phyloP scores from a whole-genome alignment of 106 monocot genomes.

The Allium sativum region DNA sequence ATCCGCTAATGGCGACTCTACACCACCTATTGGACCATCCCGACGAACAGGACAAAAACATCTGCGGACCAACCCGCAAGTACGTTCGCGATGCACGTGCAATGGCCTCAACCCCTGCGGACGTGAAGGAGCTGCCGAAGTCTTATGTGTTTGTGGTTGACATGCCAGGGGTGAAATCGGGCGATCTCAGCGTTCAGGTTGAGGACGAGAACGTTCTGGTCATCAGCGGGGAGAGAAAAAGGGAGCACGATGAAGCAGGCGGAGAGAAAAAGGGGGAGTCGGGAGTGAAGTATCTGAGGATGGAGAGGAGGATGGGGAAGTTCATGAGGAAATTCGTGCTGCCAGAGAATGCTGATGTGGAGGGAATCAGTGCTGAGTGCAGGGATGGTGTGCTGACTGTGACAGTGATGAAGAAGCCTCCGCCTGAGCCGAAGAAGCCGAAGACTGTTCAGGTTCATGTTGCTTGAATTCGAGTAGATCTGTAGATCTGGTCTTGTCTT shows the following conservation, averaged over 20 bases:
- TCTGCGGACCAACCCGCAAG: constrained; percentile 10
- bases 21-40: constrained; percentile 50
- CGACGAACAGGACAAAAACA: constrained; percentile 37
- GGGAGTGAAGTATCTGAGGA: constrained; percentile 15
- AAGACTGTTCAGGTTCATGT: constrained; percentile 30
- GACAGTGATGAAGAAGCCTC: constrained; percentile 30
- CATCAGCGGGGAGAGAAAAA: constrained; percentile 34
- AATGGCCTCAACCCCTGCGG: constrained; percentile 45
- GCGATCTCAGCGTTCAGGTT: constrained; percentile 41
- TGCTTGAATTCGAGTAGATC: background rate
- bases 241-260: background rate
- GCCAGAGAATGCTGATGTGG: constrained; percentile 31
- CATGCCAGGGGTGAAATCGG: constrained; percentile 57
- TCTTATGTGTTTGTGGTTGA: constrained; percentile 51
- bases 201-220: constrained; percentile 37
- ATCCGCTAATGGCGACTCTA: constrained; percentile 11
- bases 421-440: constrained; percentile 30
- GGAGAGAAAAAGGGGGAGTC: constrained; percentile 8
- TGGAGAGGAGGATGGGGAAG: constrained; percentile 36
- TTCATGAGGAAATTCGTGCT: constrained; percentile 45
- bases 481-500: no score
- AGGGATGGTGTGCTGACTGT: constrained; percentile 21
- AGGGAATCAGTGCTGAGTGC: constrained; percentile 26
- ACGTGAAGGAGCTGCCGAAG: constrained; percentile 15
- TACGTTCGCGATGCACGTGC: constrained; percentile 47